Evolutionary conservation across 1,139 yeast species (phyloP).

Genomic region (Candida sp.): DNA sequence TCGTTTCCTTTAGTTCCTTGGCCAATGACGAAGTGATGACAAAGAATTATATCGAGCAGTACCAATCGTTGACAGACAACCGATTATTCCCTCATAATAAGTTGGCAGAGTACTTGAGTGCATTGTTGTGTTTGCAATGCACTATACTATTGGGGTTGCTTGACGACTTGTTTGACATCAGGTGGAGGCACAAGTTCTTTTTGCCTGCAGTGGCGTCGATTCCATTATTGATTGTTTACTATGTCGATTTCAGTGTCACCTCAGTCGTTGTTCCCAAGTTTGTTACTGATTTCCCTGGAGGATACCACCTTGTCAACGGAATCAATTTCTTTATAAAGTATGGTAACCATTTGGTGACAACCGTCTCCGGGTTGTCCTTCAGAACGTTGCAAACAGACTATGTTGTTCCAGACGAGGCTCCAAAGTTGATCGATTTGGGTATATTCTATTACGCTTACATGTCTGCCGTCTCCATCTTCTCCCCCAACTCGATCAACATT

Average conservation of each 20-base stretch:
- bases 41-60: conserved; percentile 39
- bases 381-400: conserved; percentile 41
- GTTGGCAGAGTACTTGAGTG: conserved; percentile 85
- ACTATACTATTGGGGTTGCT: conserved; percentile 88
- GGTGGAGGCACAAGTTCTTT: conserved; percentile 98
- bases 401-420: conserved; percentile 29
- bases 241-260: conserved; percentile 94
- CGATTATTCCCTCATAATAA: conserved; percentile 80
- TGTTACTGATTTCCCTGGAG: conserved; percentile 41
- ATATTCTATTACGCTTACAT: conserved; percentile 81
- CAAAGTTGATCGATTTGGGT: conserved; percentile 74
- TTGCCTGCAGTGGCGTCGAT: conserved; percentile 94
- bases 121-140: conserved; percentile 80
- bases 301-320: conserved; percentile 21
- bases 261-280: conserved; percentile 86
- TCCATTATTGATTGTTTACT: conserved; percentile 89
- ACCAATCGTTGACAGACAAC: conserved; percentile 31
- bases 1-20: conserved; percentile 54
- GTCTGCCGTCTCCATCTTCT: conserved; percentile 90
- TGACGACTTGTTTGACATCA: conserved; percentile 92
- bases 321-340: conserved; percentile 26
- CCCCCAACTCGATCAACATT: conserved; percentile 97
- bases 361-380: conserved; percentile 41
- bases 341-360: conserved; percentile 39
- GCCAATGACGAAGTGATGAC: conserved; percentile 40